Evolutionary conservation across 768 basidiomycete species (phyloP), one percentile per base, ranked within the genome.

Genomic region (Cystobasidiopsis lactophilus): DNA sequence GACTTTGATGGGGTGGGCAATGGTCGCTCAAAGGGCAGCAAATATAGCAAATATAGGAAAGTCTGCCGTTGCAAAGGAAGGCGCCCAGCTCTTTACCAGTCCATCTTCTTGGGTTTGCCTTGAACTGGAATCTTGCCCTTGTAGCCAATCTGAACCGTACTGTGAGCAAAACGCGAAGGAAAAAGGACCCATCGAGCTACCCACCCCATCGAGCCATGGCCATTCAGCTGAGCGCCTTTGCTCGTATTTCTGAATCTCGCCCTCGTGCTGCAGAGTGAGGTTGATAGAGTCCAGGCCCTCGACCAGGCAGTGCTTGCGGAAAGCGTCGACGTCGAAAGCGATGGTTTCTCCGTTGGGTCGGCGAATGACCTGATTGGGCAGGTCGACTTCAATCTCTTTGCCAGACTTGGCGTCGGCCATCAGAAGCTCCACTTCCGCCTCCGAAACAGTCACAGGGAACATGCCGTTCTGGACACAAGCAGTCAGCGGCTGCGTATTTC

Each of bases 201-300:
- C 40, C n/a, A 27, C 27, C 3, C 91, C 93, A 63, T 98, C 85
- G 65, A 95, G 69, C 93, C 93, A 98, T 4, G 93, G 83, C 86
- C 88, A 96, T 53, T 70, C 65, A 62, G 76, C 70, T 26, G 77
- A 80, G 58, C 93, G 69, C 61, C 74, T 74, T 62, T 73, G 63
- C 73, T 98, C 93, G 61, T 95, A 98, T 40, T 66, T 60, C 55
- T 73, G 71, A 58, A 98, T 93, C n/a, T 72, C 66, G 10, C 69
- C 69, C 30, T 72, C 77, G 65, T 78, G 79, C 66, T 84, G 78
- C 71, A 98, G 71, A 40, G 93, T 98, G 67, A 98, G 71, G 40
- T 47, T 53, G 52, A 98, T 91, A 63, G 95, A 93, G 66, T 98
- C 93, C 58, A 96, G 70, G 30, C 93, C 93, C 62, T 98, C 88